Evolutionary conservation across 495 filamentous ascomycete genomes (phyloP), one percentile per base, ranked within the genome.

Genomic region (Penicillium pulvis): DNA sequence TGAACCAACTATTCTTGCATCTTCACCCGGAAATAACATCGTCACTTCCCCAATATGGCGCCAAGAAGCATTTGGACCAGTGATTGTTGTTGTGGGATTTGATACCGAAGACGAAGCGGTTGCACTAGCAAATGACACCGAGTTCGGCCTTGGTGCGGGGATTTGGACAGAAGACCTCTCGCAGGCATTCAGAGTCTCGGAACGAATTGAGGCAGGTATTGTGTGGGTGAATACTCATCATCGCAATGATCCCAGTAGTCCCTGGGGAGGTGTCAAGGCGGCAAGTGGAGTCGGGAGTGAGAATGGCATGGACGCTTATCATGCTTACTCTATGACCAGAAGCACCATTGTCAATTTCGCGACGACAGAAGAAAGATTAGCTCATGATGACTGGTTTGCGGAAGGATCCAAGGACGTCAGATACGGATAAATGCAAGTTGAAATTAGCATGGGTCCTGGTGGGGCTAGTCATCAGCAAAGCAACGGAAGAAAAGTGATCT

Each of bases 131-230:
- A 81, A 81, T 53, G 71, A 76, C 44, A 74, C 70, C 17, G 63
- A 75, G 26, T 77, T 71, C 42, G 77, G 77, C 1, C 63, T 83
- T 0, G 73, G 74, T 31, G 71, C 74, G 5, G 69, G 71, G 14
- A 65, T 86, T 10, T 84, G 82, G 67, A 85, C 82, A 8, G 56
- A 73, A 19, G 75, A 83, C 50, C 71, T 83, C n/a, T 76, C 75
- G 10, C 73, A 78, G 16, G 81, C 81, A 0, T 63, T 82, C 55
- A 71, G 82, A 5, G 61, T 84, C 3, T 76, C 80, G 0, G 67
- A 71, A n/a, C 67, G 71, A 26, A 69, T 86, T 31, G 77, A 83
- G 9, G 64, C 70, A 6, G 84, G 84, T 1, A 80, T 78, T 45
- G 81, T 85, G 0, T 79, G 78, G 50, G 75, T 86, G 24, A 86